Evolutionary conservation across 148 eudicot genomes (phyloP).

Genomic region (Nepenthes gracilis): DNA sequence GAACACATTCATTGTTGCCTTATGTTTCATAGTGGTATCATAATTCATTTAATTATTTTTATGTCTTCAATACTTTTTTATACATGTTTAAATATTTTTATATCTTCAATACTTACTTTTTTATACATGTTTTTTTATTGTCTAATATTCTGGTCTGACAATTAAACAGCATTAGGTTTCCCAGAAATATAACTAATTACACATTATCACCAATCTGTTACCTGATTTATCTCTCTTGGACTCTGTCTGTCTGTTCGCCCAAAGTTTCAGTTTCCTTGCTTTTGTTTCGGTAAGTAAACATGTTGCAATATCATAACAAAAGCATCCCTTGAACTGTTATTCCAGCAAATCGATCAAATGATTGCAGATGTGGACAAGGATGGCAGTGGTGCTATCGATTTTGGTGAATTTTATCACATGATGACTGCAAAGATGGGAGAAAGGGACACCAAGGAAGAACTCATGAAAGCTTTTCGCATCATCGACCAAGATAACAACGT

Average conservation of each 20-base stretch:
- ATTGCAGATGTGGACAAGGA: constrained; percentile 97
- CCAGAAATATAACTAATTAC: no score
- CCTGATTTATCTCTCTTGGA: no score
- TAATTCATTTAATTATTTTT: no score
- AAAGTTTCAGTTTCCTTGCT: neutral
- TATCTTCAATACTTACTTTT: no score
- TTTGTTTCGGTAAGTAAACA: neutral
- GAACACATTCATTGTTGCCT: no score
- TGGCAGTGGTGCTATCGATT: constrained; percentile 96
- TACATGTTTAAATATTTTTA: no score
- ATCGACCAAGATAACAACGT: constrained; percentile 59
- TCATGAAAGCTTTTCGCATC: constrained; percentile 77
- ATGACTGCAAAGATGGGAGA: constrained; percentile 96
- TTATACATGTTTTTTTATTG: neutral
- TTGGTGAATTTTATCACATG: constrained; percentile 85
- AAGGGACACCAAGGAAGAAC: constrained; percentile 88
- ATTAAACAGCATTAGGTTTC: no score
- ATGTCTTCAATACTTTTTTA: no score
- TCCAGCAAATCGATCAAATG: constrained; percentile 84
- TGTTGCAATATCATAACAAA: neutral
- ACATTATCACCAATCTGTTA: no score
- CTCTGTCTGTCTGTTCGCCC: no score
- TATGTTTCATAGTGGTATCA: no score
- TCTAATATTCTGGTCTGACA: no score
- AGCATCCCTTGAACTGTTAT: neutral